Evolutionary conservation across 208 protist genomes (phyloP).

Genomic region (Trypanosoma scelopori): DNA sequence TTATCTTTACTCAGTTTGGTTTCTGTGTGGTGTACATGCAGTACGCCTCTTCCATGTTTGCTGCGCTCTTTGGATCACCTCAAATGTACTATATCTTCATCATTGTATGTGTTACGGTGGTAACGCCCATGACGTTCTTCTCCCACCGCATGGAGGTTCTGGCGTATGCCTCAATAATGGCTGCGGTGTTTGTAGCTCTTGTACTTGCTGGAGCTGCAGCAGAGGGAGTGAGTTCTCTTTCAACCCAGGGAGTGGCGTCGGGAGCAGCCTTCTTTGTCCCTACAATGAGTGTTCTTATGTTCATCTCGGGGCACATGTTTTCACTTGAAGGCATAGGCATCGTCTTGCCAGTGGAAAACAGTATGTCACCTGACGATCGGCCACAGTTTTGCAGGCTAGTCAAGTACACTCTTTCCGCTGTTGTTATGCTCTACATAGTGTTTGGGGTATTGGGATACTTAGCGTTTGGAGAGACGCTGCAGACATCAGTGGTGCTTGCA

Average conservation of each 20-base stretch:
- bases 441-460: conserved; percentile 75
- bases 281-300: conserved; percentile 53
- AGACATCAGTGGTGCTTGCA: conserved; percentile 71
- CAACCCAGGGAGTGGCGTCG: conserved; percentile 36
- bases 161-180: conserved; percentile 64
- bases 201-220: conserved; percentile 57
- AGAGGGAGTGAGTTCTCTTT: conserved; percentile 45
- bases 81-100: conserved; percentile 54
- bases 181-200: conserved; percentile 49
- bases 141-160: conserved; percentile 55
- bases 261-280: conserved; percentile 35
- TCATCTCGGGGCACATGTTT: conserved; percentile 81
- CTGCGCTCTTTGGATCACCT: conserved; percentile 32
- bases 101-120: conserved; percentile 38
- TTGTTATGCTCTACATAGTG: conserved; percentile 61
- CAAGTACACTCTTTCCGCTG: conserved; percentile 49
- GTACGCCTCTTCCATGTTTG: conserved; percentile 77
- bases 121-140: conserved; percentile 78
- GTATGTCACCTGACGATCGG: conserved; percentile 45
- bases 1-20: conserved; percentile 87
- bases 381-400: conserved; percentile 43
- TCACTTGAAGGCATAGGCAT: conserved; percentile 76
- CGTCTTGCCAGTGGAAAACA: conserved; percentile 81
- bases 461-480: conserved; percentile 61
- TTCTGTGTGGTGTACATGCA: conserved; percentile 86